Conservation (phyloP, 257 asterid species). For the Oldenlandia corymbosa region DNA sequence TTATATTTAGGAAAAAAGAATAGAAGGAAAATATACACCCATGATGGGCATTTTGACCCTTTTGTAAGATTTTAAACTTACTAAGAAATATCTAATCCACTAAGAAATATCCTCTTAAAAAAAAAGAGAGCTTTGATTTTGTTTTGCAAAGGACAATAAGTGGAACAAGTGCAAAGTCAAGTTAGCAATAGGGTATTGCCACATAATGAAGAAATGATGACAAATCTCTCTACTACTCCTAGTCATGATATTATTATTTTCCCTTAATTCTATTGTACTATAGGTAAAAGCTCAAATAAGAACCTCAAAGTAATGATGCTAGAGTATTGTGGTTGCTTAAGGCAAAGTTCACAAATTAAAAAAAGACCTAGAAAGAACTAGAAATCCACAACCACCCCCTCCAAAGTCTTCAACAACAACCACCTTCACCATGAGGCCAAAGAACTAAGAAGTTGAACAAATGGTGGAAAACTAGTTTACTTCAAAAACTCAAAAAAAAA, state of each 20-base stretch:
- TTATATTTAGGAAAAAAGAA: no score
- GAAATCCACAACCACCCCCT: background rate
- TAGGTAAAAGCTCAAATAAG: constrained; percentile 8
- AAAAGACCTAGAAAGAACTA: background rate
- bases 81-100: no score
- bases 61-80: no score
- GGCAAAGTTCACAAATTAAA: background rate
- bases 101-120: no score
- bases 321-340: background rate
- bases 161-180: background rate
- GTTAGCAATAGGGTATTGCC: background rate
- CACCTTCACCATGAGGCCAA: no score
- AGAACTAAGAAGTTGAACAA: background rate
- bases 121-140: background rate
- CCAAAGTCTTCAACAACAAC: constrained; percentile 14
- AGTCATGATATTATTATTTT: no score
- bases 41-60: no score
- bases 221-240: background rate
- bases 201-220: constrained; percentile 1
- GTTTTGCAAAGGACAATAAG: background rate
- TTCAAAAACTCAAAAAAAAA: background rate
- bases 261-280: no score
- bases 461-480: background rate
- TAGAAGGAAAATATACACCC: no score
- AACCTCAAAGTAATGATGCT: background rate